phyloP scores from a whole-genome alignment of 2,329 filamentous ascomycete species.

The Talaromyces piceae region DNA sequence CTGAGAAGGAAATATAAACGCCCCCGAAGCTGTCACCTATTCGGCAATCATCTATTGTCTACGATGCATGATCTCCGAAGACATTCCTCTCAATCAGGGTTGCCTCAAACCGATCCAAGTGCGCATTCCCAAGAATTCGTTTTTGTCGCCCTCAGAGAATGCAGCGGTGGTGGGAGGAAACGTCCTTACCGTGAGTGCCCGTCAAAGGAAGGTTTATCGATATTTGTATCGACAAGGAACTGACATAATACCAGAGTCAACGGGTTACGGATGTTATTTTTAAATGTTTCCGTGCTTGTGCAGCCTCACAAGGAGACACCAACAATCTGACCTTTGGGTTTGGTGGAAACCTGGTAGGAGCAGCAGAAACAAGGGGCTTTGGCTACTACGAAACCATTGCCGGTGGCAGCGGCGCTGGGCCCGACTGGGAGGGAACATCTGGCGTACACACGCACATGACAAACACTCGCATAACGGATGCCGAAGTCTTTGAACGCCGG shows the following conservation, averaged over 20 bases:
- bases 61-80: constrained; percentile 64
- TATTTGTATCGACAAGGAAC: background rate
- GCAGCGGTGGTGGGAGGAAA: constrained; percentile 75
- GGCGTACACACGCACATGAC: constrained; percentile 84
- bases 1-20: constrained; percentile 58
- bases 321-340: constrained; percentile 76
- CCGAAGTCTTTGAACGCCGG: constrained; percentile 68
- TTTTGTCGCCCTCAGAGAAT: constrained; percentile 63
- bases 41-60: constrained; percentile 76
- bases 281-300: constrained; percentile 66
- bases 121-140: constrained; percentile 60
- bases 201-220: background rate
- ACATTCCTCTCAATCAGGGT: constrained; percentile 77
- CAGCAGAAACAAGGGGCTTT: constrained; percentile 54
- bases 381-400: constrained; percentile 81
- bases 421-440: constrained; percentile 63
- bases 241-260: constrained; percentile 42
- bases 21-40: constrained; percentile 69
- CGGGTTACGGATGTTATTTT: constrained; percentile 72
- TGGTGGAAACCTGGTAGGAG: constrained; percentile 55
- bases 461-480: constrained; percentile 75
- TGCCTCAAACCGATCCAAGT: constrained; percentile 67
- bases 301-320: constrained; percentile 66
- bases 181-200: constrained; percentile 56
- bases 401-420: constrained; percentile 66